Conservation (phyloP, 129 eudicot genomes). For the Artemisia tridentata region DNA sequence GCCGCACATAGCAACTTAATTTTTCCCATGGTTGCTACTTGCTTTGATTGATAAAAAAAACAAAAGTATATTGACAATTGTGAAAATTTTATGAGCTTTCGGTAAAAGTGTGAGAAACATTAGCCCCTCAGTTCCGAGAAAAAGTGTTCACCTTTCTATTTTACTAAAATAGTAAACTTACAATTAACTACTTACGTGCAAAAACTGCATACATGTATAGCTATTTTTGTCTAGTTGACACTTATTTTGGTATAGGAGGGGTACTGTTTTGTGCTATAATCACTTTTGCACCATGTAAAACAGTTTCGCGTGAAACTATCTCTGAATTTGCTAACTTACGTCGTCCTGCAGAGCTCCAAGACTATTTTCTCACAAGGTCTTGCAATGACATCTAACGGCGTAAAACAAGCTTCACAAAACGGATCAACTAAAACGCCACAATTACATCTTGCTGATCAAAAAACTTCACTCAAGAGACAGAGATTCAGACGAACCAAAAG, state of each 20-base stretch:
- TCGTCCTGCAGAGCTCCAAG: neutral
- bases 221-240: no score
- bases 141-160: no score
- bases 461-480: slow-evolving; percentile 38
- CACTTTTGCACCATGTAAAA: neutral
- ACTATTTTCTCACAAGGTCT: neutral
- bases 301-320: neutral
- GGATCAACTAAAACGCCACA: slow-evolving; percentile 15
- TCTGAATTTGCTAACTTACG: neutral
- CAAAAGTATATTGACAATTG: no score
- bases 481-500: slow-evolving; percentile 62
- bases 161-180: no score
- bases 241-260: neutral
- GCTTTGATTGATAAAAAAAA: no score
- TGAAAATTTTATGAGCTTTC: no score
- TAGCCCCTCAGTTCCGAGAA: no score
- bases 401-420: slow-evolving; percentile 23
- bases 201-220: no score
- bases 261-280: neutral
- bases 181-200: no score
- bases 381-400: slow-evolving; percentile 29
- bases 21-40: no score
- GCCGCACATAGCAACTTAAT: no score
- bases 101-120: no score
- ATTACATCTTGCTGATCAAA: slow-evolving; percentile 21